Evolutionary conservation across 768 basidiomycete species (phyloP), one percentile per base, ranked within the genome.

Genomic region (Termitomyces sp.): DNA sequence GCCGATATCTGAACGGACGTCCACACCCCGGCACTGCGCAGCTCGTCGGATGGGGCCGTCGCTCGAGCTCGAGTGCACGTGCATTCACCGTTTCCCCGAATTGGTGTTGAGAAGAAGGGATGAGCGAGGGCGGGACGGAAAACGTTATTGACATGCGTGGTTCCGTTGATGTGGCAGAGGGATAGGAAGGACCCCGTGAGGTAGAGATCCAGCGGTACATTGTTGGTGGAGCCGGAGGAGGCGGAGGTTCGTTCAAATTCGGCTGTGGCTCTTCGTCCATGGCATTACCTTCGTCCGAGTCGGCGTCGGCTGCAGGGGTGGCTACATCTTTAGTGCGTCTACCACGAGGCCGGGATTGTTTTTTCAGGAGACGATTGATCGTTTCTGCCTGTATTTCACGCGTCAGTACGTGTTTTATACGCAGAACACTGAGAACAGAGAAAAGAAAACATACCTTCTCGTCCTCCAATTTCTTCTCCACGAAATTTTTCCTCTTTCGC

Each of bases 341-440:
- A 44, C 78, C 82, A 43, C 82, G 81, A 3, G 87, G 79, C 5
- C 87, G 82, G 18, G 87, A 85, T 66, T 91, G 91, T 71, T 93
- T 94, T 70, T 93, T 93, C 44, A 95, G 80, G 13, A 95, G 79
- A 30, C 93, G 87, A 64, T 93, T 93, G 69, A 95, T 93, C 0
- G 93, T 94, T 65, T 94, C 93, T 27, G 85, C 85, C 89, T 93
- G 63, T 24, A 33, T 9, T 22, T 37, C 1, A n/a, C n/a, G n/a
- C n/a, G n/a, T n/a, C n/a, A n/a, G n/a, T n/a, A n/a, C n/a, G n/a
- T n/a, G n/a, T n/a, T n/a, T n/a, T n/a, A n/a, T n/a, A 4, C 10
- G 22, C 18, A 27, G 48, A 22, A 14, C 54, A 50, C 8, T 36
- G 18, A 47, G 14, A 42, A 57, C 5, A 32, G 30, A 53, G 67